Evolutionary conservation across 805 yeast genomes (phyloP), one percentile per base, ranked within the genome.

Genomic region (Ogataea sp.): DNA sequence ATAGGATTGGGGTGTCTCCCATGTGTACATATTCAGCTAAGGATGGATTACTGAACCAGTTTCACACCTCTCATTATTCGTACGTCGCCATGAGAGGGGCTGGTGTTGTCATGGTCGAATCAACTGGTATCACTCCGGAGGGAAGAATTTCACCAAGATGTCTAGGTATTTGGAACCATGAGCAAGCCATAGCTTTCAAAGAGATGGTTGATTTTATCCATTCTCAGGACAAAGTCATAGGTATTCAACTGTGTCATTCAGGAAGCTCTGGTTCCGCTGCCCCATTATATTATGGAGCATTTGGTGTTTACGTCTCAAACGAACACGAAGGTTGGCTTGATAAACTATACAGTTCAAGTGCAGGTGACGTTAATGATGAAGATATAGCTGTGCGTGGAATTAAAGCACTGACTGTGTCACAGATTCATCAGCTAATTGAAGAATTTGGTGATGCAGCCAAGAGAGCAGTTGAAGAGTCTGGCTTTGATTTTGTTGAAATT

Each of bases 401-500:
- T 8, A 56, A 56, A n/a, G 77, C 62, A 25, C 49, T 78, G 50
- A 64, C 71, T 3, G 45, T 37, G 3, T 60, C 51, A 3, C 74
- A 76, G 36, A 62, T 74, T 41, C 45, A 62, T 25, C 52, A 53
- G 0, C 39, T 74, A n/a, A 59, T 73, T 16, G 47, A 61, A 18
- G 57, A 58, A 4, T 75, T 70, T 51, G 70, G 60, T 21, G 49
- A 43, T 2, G 73, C 77, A 21, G 76, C 80, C 1, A 59, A 64
- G 41, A 65, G 68, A 43, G 74, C 84, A 1, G 58, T 68, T 26
- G 66, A 62, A 13, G 56, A 60, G 27, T 69, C 77, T 7, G 77
- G 79, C 1, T 67, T 73, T 38, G 86, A 82, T 55, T 79, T 79
- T 45, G 72, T 82, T 35, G 85, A 78, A 51, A 61, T 80, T 37